Conservation (phyloP, 768 basidiomycete genomes). For the Pluteus cervinus region DNA sequence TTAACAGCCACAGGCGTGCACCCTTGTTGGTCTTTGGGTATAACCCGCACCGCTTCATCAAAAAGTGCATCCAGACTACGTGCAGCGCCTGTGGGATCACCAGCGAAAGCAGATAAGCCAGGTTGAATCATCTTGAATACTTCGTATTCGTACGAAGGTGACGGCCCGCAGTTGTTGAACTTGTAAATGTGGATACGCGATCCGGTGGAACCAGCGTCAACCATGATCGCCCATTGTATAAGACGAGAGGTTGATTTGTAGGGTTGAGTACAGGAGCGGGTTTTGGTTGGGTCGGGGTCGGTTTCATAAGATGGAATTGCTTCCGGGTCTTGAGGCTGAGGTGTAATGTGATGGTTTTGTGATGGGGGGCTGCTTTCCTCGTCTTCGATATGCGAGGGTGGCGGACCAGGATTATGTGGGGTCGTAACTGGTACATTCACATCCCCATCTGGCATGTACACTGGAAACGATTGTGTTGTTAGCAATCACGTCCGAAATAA, state of each 20-base stretch:
- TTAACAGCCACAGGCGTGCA: slow-evolving; percentile 92
- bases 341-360: slow-evolving; percentile 11
- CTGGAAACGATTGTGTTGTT: too few species aligned
- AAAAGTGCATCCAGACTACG: slow-evolving; percentile 72
- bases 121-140: slow-evolving; percentile 80
- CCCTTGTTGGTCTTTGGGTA: slow-evolving; percentile 58
- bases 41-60: slow-evolving; percentile 71
- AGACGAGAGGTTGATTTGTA: slow-evolving; percentile 47
- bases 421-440: too few species aligned
- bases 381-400: too few species aligned
- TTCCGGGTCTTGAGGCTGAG: slow-evolving; percentile 28
- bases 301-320: slow-evolving; percentile 47
- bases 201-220: slow-evolving; percentile 97
- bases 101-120: slow-evolving; percentile 65
- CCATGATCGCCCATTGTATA: slow-evolving; percentile 93
- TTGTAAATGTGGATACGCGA: slow-evolving; percentile 98
- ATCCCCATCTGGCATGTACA: too few species aligned
- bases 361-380: slow-evolving; percentile 11
- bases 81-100: slow-evolving; percentile 64
- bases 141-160: slow-evolving; percentile 86
- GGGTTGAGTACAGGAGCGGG: slow-evolving; percentile 58
- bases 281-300: slow-evolving; percentile 69
- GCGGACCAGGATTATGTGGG: too few species aligned
- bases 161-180: slow-evolving; percentile 82
- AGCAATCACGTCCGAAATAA: too few species aligned